These are phyloP conservation scores for Penicillium olsonii DNA, from an alignment of 2,329 filamentous ascomycete genomes.

Conservation along the genomic window DNA sequence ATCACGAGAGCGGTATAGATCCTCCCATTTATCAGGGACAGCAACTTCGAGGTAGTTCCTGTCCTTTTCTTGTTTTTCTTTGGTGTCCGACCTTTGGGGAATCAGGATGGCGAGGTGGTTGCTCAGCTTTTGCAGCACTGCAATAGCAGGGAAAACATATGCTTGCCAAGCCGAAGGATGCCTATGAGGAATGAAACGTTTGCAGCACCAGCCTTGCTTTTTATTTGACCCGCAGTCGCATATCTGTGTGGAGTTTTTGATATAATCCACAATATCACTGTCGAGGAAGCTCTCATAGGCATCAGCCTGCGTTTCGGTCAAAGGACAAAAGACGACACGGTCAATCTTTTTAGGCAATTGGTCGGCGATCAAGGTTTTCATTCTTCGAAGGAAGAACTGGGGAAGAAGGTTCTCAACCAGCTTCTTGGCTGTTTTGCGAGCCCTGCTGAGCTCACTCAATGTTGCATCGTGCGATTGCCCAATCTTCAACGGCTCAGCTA, in stretches of 20 bases:
- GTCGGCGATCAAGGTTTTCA: slow-evolving; percentile 88
- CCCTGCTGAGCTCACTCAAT: slow-evolving; percentile 74
- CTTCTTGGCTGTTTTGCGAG: slow-evolving; percentile 78
- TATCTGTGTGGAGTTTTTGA: slow-evolving; percentile 66
- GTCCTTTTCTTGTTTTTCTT: slow-evolving; percentile 76
- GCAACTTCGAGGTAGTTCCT: slow-evolving; percentile 72
- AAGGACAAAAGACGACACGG: slow-evolving; percentile 88
- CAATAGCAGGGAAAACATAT: slow-evolving; percentile 82
- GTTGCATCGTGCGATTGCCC: slow-evolving; percentile 95
- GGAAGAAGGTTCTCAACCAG: slow-evolving; percentile 86
- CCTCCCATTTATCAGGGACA: slow-evolving; percentile 72
- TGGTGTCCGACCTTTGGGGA: slow-evolving; percentile 63
- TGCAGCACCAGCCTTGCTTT: slow-evolving; percentile 81
- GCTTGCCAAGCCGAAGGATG: slow-evolving; percentile 64
- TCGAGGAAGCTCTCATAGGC: slow-evolving; percentile 84
- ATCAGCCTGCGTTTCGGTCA: slow-evolving; percentile 76
- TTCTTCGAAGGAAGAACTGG: slow-evolving; percentile 83
- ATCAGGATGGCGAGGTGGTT: slow-evolving; percentile 92
- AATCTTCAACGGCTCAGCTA: slow-evolving; percentile 76
- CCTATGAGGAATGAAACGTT: slow-evolving; percentile 60
- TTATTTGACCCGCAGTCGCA: slow-evolving; percentile 72
- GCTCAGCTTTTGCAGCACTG: slow-evolving; percentile 79
- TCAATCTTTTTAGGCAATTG: slow-evolving; percentile 95
- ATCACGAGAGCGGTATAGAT: slow-evolving; percentile 73
- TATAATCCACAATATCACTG: slow-evolving; percentile 67